These are phyloP conservation scores for Fusarium sp. DNA, from an alignment of 2,329 filamentous ascomycete species.

Conservation along the genomic window DNA sequence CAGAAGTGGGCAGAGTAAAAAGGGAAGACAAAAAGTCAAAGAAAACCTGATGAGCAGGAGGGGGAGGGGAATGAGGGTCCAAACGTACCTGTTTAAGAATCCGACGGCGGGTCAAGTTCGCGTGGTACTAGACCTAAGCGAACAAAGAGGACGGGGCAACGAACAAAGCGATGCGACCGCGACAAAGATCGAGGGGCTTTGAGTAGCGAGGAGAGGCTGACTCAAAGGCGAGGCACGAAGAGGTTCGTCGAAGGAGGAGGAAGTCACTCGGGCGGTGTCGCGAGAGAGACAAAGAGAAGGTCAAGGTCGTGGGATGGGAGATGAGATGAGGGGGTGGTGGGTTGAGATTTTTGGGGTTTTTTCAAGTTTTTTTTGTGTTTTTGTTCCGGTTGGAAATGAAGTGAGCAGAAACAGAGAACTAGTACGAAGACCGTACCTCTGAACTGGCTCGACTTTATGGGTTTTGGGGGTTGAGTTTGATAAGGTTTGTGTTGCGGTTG, in stretches of 20 bases:
- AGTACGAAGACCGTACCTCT: conserved; percentile 73
- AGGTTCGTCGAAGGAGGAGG: conserved; percentile 30
- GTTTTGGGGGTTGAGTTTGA: conserved; percentile 60
- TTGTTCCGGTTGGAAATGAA: conserved; percentile 66
- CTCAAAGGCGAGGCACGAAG: conserved; percentile 44
- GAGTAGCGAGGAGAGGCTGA: conserved; percentile 40
- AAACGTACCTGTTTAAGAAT: conserved; percentile 42
- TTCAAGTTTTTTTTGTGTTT: conserved; percentile 74
- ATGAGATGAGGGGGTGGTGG: conserved; percentile 43
- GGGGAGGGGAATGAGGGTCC: conserved; percentile 20
- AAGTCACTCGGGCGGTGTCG: conserved; percentile 51
- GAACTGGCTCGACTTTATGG: conserved; percentile 65
- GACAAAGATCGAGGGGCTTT: conserved; percentile 42
- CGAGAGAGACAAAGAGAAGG: conserved; percentile 48
- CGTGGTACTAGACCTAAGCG: conserved; percentile 46
- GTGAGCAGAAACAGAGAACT: conserved; percentile 73
- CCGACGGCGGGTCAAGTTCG: conserved; percentile 45
- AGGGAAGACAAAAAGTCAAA: conserved; percentile 2
- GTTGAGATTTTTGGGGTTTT: conserved; percentile 67
- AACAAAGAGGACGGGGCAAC: conserved; percentile 50
- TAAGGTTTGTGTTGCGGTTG: conserved; percentile 66
- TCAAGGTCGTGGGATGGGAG: conserved; percentile 30
- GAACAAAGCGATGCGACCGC: conserved; percentile 50
- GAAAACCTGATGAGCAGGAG: conserved; percentile 26
- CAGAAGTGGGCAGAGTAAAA: conserved; percentile 11